Base-by-base conservation (phyloP, 2,329 filamentous ascomycete species). In the Xylaria sp. region DNA sequence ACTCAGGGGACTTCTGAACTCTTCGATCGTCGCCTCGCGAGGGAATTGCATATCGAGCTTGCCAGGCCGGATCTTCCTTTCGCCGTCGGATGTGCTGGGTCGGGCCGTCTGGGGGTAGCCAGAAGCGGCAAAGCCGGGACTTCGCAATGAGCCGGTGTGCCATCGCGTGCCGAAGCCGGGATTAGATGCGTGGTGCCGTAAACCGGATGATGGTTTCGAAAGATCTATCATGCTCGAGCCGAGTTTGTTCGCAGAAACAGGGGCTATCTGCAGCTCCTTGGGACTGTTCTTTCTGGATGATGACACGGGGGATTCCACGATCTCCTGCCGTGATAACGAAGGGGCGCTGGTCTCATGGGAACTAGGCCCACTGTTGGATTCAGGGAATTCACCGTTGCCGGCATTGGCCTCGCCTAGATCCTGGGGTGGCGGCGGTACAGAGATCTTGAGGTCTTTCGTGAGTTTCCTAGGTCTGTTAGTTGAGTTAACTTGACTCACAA, bases 171-270 rank as follows among this genome's bases (percentile, higher is more conserved):
- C 66, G 16, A 73, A 42, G 54, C 68, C 73, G 42, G 72, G 62
- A 59, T 68, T 66, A 65, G 70, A 72, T 4, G 65, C 54, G 39
- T 63, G 59, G 18, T 69, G 65, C 63, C 66, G 67, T 34, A 76
- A 30, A 65, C 65, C 66, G 62, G 68, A 64, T 9, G 68, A 64
- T 10, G 68, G 66, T 6, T 66, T 63, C 44, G 71, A 65, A 2
- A 82, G 70, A 55, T 82, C 77, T 53, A 77, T 71, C 75, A 80
- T 76, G 69, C 80, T 82, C 5, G 73, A 71, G 7, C 76, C 71
- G 16, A 73, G 71, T 52, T 76, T 72, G 57, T 70, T 71, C 63
- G 74, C 69, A 68, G 76, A 62, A 67, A 76, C 66, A 62, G 73
- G 58, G 66, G 70, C 69, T 67, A 71, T 72, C 35, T 63, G 64